phyloP scores from a whole-genome alignment of 1,284 basidiomycete species.

The Entoloma clypeatum region DNA sequence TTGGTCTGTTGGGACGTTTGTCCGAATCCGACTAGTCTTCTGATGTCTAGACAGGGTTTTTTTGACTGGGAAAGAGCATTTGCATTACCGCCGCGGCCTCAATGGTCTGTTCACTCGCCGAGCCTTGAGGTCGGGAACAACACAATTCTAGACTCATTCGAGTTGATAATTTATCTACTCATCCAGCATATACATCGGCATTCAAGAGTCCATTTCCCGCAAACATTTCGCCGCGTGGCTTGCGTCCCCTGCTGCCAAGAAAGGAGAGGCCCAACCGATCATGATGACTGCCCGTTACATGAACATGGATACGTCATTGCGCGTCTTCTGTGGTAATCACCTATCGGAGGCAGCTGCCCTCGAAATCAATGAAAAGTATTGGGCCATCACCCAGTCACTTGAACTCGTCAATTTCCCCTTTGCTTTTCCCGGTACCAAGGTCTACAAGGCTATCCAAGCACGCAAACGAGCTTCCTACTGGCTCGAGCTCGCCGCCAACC shows the following conservation, averaged over 20 bases:
- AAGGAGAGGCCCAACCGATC: conserved; percentile 59
- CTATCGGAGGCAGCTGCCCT: conserved; percentile 75
- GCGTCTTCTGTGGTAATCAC: conserved; percentile 92
- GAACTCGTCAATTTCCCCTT: conserved; percentile 99
- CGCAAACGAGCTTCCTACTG: conserved; percentile 87
- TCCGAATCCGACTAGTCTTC: conserved; percentile 8
- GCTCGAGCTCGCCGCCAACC: conserved; percentile 77
- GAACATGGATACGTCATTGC: conserved; percentile 97
- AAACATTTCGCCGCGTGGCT: conserved; percentile 77
- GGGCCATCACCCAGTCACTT: conserved; percentile 91
- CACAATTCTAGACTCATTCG: conserved; percentile 20
- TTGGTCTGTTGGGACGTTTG: conserved; percentile 54
- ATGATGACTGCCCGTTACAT: conserved; percentile 91
- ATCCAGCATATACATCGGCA: conserved; percentile 77
- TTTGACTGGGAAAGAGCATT: conserved; percentile 89
- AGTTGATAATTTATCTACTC: conserved; percentile 7
- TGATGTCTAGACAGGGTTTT: conserved; percentile 73
- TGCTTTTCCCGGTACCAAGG: conserved; percentile 93
- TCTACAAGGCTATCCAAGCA: conserved; percentile 92
- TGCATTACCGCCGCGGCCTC: conserved; percentile 90
- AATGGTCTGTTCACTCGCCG: conserved; percentile 94
- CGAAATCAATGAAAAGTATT: conserved; percentile 93
- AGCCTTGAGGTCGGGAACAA: conserved; percentile 86
- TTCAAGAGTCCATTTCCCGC: conserved; percentile 86
- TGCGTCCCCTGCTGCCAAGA: conserved; percentile 44